phyloP scores from a whole-genome alignment of 179 eudicot genomes.

The Patellifolia procumbens region DNA sequence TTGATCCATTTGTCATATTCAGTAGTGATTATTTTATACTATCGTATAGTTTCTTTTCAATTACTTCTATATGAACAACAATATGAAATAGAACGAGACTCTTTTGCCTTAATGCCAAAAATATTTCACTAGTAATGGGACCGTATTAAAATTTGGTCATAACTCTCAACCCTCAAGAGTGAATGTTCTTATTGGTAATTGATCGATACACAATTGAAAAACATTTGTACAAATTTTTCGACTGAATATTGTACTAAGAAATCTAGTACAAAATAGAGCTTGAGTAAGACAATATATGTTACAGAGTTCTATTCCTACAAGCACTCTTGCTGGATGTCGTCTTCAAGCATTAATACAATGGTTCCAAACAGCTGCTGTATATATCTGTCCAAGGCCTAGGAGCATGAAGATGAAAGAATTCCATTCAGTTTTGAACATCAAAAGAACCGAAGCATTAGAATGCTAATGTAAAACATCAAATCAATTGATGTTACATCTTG shows the following conservation, averaged over 20 bases:
- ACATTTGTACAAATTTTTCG: background rate
- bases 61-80: too few species aligned
- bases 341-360: constrained; percentile 24
- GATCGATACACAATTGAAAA: background rate
- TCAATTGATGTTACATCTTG: background rate
- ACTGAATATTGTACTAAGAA: constrained; percentile 16
- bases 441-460: background rate
- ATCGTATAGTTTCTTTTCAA: too few species aligned
- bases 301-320: constrained; percentile 27
- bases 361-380: constrained; percentile 18
- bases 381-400: constrained; percentile 13
- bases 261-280: constrained; percentile 18
- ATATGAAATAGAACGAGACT: too few species aligned
- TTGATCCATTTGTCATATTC: too few species aligned
- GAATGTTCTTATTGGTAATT: background rate
- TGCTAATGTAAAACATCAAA: constrained; percentile 2
- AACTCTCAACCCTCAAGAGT: background rate
- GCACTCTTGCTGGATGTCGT: constrained; percentile 16
- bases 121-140: background rate
- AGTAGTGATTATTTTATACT: too few species aligned
- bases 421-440: background rate
- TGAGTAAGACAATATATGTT: constrained; percentile 10
- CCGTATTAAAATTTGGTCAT: background rate
- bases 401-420: background rate
- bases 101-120: too few species aligned